These are phyloP conservation scores for Fraxinus cuspidata DNA, from an alignment of 257 asterid species.

Conservation along the genomic window DNA sequence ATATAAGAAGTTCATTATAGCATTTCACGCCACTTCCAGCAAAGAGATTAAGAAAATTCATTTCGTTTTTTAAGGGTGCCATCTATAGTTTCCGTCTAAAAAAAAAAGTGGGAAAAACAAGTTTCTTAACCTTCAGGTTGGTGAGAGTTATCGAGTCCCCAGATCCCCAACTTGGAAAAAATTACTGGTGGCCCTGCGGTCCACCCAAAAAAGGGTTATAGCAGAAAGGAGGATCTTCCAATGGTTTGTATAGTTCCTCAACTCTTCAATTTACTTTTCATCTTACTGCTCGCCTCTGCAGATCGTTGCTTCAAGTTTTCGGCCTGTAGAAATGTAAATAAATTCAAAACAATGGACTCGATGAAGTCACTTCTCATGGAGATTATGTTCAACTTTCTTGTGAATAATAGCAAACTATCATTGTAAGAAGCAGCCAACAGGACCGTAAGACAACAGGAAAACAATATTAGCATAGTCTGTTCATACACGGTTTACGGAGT, in stretches of 20 bases:
- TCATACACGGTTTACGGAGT: not conserved
- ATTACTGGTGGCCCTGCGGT: slow-evolving; percentile 6
- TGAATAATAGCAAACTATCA: not conserved
- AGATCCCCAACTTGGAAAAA: slow-evolving; percentile 11
- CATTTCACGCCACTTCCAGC: slow-evolving; percentile 3
- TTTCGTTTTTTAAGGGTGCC: slow-evolving; percentile 17
- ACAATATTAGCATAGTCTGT: not conserved
- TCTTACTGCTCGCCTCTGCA: slow-evolving; percentile 32
- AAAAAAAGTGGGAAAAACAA: not conserved
- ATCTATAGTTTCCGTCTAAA: slow-evolving; percentile 2
- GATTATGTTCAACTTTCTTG: not conserved
- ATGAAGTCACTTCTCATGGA: not conserved
- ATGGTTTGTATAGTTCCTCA: slow-evolving; percentile 18
- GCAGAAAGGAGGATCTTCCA: not conserved
- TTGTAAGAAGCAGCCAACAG: not conserved
- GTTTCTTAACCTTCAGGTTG: slow-evolving; percentile 5
- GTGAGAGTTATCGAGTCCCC: slow-evolving; percentile 14
- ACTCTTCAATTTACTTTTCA: slow-evolving; percentile 24
- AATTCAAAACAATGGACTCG: not conserved
- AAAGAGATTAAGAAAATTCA: slow-evolving; percentile 1
- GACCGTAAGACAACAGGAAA: not conserved
- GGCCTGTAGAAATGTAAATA: not conserved
- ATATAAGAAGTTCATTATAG: not conserved
- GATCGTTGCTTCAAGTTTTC: slow-evolving; percentile 1
- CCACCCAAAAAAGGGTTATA: not conserved